Evolutionary conservation across 441 rosid genomes (phyloP).

Genomic region (Pelargonium myrrhifolium): DNA sequence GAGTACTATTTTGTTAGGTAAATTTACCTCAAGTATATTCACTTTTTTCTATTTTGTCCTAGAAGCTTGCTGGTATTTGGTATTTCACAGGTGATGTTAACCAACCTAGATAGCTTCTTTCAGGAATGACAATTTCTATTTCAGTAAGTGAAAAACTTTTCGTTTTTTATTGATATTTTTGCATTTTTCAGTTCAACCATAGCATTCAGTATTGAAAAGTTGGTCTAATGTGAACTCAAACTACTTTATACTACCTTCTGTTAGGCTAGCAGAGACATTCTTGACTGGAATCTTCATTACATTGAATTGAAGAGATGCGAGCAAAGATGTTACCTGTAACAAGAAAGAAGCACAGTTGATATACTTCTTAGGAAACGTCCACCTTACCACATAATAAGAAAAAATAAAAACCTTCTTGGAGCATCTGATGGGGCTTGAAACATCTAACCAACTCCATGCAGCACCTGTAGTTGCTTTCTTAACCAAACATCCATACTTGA

Average conservation of each 20-base stretch:
- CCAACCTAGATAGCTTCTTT: too few species aligned
- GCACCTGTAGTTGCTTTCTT: conserved; percentile 32
- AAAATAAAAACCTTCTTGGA: conserved; percentile 46
- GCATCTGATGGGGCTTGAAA: conserved; percentile 55
- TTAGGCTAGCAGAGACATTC: conserved; percentile 43
- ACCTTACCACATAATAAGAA: not conserved
- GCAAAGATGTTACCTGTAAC: conserved; percentile 48
- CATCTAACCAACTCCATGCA: conserved; percentile 59
- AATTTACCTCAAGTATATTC: too few species aligned
- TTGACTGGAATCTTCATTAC: conserved; percentile 60
- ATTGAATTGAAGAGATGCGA: conserved; percentile 49
- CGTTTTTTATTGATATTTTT: too few species aligned
- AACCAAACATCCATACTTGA: conserved; percentile 56
- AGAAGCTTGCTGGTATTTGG: too few species aligned
- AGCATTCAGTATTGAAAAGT: too few species aligned
- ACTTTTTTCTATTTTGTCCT: too few species aligned
- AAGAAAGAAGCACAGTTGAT: conserved; percentile 1
- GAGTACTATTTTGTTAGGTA: too few species aligned
- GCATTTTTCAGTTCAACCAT: not conserved
- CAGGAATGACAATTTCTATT: too few species aligned
- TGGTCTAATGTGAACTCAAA: conserved; percentile 4
- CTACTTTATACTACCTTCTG: conserved; percentile 43
- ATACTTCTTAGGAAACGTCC: not conserved
- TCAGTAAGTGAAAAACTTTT: too few species aligned
- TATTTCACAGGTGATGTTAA: too few species aligned